Evolutionary conservation across 352 stramenopile genomes (phyloP).

Genomic region (Pythium monospermum): DNA sequence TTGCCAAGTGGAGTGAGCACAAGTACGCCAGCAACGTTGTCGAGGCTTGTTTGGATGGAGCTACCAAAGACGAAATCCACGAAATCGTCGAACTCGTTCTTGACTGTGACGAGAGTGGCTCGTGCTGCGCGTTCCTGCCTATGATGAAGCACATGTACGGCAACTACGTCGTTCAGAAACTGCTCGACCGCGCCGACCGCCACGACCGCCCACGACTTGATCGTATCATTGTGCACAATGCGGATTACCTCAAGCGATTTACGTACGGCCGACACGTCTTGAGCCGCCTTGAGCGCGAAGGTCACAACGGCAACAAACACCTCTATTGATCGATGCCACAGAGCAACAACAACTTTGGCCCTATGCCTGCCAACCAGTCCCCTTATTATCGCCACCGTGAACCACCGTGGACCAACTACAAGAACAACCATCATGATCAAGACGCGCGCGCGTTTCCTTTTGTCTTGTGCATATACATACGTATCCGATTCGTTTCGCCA

Average conservation of each 20-base stretch:
- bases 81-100: constrained; percentile 79
- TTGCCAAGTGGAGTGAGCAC: constrained; percentile 90
- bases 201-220: constrained; percentile 85
- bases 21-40: constrained; percentile 97
- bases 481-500: too few species aligned
- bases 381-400: too few species aligned
- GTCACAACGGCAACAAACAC: constrained; percentile 2
- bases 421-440: too few species aligned
- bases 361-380: too few species aligned
- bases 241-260: constrained; percentile 88
- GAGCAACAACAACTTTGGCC: too few species aligned
- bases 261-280: constrained; percentile 93
- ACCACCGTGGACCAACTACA: too few species aligned
- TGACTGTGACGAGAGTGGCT: constrained; percentile 62
- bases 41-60: constrained; percentile 90
- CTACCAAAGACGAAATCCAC: constrained; percentile 74
- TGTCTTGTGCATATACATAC: too few species aligned
- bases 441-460: too few species aligned
- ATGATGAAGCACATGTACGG: constrained; percentile 97
- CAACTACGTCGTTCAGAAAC: constrained; percentile 96
- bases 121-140: constrained; percentile 74
- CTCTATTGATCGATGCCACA: neutral
- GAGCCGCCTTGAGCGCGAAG: constrained; percentile 62
- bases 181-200: constrained; percentile 89
- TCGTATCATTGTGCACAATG: constrained; percentile 88